phyloP scores from a whole-genome alignment of 306 rosid species.

The Crotalaria pallida region DNA sequence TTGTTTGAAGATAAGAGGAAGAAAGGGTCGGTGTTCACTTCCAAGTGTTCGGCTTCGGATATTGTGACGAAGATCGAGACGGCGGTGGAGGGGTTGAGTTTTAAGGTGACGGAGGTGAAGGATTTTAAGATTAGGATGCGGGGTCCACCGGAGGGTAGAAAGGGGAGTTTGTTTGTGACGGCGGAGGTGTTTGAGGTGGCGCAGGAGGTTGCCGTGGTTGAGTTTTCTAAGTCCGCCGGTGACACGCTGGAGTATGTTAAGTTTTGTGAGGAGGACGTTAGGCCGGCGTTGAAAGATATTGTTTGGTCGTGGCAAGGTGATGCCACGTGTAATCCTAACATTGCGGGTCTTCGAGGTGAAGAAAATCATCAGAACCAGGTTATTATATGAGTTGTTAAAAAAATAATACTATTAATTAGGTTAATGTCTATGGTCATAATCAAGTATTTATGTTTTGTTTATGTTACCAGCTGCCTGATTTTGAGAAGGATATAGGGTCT shows the following conservation, averaged over 20 bases:
- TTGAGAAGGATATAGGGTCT: not conserved
- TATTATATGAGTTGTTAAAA: not conserved
- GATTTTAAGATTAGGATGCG: slow-evolving; percentile 51
- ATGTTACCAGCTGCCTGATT: not conserved
- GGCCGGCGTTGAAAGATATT: slow-evolving; percentile 72
- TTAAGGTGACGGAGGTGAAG: slow-evolving; percentile 38
- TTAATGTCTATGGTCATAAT: too few species aligned
- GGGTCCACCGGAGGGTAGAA: slow-evolving; percentile 52
- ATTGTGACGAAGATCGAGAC: slow-evolving; percentile 52
- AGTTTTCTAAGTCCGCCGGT: slow-evolving; percentile 69
- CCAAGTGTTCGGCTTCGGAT: slow-evolving; percentile 41
- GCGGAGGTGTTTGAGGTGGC: slow-evolving; percentile 76
- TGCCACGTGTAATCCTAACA: not conserved
- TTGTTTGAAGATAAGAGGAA: slow-evolving; percentile 54
- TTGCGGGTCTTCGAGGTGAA: not conserved
- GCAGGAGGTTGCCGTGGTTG: slow-evolving; percentile 67
- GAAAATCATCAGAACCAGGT: not conserved
- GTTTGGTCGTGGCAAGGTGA: slow-evolving; percentile 93
- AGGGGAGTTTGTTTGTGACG: slow-evolving; percentile 49
- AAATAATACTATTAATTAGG: too few species aligned
- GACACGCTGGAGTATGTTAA: slow-evolving; percentile 63
- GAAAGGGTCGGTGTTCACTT: slow-evolving; percentile 58
- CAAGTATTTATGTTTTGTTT: not conserved
- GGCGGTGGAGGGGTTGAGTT: slow-evolving; percentile 50
- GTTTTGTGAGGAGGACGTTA: slow-evolving; percentile 60